phyloP scores from a whole-genome alignment of 2,329 filamentous ascomycete species.

The Penicillium vulpinum region DNA sequence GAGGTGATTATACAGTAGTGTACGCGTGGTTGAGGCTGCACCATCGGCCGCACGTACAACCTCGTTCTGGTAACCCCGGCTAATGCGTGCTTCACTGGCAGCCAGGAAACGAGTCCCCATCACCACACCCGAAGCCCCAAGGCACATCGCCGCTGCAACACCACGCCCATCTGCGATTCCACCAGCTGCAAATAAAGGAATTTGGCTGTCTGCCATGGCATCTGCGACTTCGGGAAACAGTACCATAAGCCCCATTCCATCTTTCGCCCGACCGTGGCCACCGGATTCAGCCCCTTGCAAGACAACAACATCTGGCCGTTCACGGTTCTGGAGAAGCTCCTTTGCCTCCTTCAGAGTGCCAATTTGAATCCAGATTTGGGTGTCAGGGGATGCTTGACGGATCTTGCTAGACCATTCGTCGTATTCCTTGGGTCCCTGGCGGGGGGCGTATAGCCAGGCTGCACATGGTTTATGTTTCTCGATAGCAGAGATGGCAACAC shows the following conservation, averaged over 20 bases:
- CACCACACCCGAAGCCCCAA: constrained; percentile 57
- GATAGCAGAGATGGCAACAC: constrained; percentile 32
- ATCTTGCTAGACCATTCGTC: constrained; percentile 49
- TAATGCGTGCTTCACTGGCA: constrained; percentile 51
- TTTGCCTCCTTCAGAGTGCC: constrained; percentile 54
- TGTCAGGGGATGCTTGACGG: constrained; percentile 43
- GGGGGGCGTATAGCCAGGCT: constrained; percentile 46
- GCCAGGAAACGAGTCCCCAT: constrained; percentile 68
- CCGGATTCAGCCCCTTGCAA: constrained; percentile 58
- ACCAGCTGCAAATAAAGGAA: constrained; percentile 54
- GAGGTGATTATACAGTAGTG: constrained; percentile 56
- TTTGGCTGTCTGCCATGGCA: constrained; percentile 34
- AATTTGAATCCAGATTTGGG: constrained; percentile 58
- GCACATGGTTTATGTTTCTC: constrained; percentile 41
- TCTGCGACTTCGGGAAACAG: constrained; percentile 56
- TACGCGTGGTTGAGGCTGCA: constrained; percentile 52
- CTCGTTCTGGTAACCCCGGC: constrained; percentile 54
- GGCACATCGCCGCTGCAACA: constrained; percentile 50
- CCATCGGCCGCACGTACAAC: constrained; percentile 55
- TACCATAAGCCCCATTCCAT: constrained; percentile 52
- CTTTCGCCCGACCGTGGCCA: constrained; percentile 52
- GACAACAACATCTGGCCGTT: constrained; percentile 54
- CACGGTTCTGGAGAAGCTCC: constrained; percentile 37
- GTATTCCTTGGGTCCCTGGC: constrained; percentile 34
- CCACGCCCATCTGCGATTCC: constrained; percentile 57